Conservation (phyloP, 441 rosid genomes). For the Pelargonium myrrhifolium region DNA sequence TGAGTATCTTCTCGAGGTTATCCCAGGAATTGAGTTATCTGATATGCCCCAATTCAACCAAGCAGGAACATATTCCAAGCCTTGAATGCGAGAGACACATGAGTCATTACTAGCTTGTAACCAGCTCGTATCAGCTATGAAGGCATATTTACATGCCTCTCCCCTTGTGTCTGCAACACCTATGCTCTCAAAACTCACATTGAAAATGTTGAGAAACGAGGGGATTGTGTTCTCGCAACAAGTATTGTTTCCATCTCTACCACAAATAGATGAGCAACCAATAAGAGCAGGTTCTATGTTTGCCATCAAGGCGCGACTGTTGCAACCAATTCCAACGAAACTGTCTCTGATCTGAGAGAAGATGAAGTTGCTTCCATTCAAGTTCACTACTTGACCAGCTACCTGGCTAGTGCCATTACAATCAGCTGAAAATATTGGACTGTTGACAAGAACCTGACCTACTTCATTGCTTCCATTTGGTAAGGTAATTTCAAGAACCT, state of each 20-base stretch:
- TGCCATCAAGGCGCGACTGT: conserved; percentile 15
- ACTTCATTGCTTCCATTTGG: background rate
- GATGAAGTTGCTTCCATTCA: background rate
- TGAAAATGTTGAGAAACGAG: background rate
- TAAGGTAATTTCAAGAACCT: background rate
- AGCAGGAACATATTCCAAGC: background rate
- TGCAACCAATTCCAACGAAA: conserved; percentile 24
- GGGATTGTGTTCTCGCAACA: background rate
- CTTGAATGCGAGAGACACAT: background rate
- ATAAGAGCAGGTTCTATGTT: background rate
- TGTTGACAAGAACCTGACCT: background rate
- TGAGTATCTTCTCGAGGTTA: background rate
- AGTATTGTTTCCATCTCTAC: background rate
- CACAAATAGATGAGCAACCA: background rate
- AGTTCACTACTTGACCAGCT: background rate
- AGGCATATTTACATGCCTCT: background rate
- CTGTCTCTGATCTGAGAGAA: background rate
- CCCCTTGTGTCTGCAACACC: background rate
- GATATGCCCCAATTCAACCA: background rate
- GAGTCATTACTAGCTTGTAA: background rate
- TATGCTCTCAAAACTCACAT: background rate
- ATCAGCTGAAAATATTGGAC: background rate
- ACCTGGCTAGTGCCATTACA: background rate
- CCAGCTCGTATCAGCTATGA: background rate
- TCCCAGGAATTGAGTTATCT: background rate